Conservation (phyloP, 1,139 yeast genomes). For the Blastobotrys illinoisensis region DNA sequence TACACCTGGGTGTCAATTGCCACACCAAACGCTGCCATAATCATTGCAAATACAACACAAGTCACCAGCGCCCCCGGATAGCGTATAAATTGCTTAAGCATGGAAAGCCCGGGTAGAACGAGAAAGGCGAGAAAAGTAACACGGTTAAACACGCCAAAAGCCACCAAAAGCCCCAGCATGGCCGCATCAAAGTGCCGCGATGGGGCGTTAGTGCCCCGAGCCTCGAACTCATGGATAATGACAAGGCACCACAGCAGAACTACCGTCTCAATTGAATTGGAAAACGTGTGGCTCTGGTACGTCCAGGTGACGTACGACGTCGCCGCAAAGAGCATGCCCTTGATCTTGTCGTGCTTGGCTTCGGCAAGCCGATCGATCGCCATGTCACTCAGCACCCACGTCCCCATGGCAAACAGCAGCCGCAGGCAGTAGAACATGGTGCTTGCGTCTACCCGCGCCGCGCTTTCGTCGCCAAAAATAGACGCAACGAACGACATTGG, state of each 20-base stretch:
- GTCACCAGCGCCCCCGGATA: conserved; percentile 27
- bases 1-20: conserved; percentile 48
- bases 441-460: conserved; percentile 26
- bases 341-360: conserved; percentile 56
- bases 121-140: conserved; percentile 78
- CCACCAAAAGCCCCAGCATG: conserved; percentile 48
- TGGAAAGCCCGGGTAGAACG: conserved; percentile 45
- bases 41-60: conserved; percentile 20
- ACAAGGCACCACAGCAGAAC: conserved; percentile 54
- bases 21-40: conserved; percentile 40
- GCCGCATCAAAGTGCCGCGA: conserved; percentile 31
- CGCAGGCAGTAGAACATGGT: conserved; percentile 54
- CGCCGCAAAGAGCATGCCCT: conserved; percentile 58
- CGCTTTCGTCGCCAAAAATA: conserved; percentile 20
- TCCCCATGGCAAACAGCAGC: conserved; percentile 49
- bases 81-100: conserved; percentile 24
- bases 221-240: conserved; percentile 33
- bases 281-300: conserved; percentile 81
- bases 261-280: conserved; percentile 79
- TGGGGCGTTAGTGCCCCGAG: conserved; percentile 21
- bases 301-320: conserved; percentile 78
- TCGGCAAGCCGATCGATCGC: conserved; percentile 44
- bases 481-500: conserved; percentile 43
- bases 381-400: conserved; percentile 55
- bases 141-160: conserved; percentile 76